A percentile compares a stretch with the other conserved stretches of the same genome.
phyloP scores from a whole-genome alignment of 2,329 filamentous ascomycete genomes.

The Clarireedia homoeocarpa region DNA sequence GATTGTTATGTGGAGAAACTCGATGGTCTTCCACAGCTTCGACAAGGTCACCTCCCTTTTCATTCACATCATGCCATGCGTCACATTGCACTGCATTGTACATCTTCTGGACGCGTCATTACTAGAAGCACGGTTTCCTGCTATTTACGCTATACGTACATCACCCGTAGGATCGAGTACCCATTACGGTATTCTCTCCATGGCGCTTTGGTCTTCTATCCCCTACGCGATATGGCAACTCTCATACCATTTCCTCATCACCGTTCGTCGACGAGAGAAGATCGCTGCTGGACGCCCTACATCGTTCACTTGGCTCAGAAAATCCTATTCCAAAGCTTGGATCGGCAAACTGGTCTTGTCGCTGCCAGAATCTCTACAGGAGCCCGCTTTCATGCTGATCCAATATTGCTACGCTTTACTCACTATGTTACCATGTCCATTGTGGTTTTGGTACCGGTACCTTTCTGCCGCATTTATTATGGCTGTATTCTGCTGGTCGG shows the following conservation, averaged over 20 bases:
- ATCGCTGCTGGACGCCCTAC: conserved; percentile 93
- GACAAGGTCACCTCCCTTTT: conserved; percentile 98
- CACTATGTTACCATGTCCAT: conserved; percentile 87
- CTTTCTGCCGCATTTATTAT: conserved; percentile 71
- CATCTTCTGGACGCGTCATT: conserved; percentile 64
- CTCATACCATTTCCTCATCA: conserved; percentile 89
- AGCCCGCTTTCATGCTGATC: conserved; percentile 90
- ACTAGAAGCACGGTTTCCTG: conserved; percentile 69
- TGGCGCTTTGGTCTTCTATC: conserved; percentile 90
- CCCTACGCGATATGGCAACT: conserved; percentile 94
- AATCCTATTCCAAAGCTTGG: conserved; percentile 82
- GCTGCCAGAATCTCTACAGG: conserved; percentile 69
- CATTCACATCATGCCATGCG: conserved; percentile 98
- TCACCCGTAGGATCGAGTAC: conserved; percentile 62
- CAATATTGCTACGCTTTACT: conserved; percentile 86
- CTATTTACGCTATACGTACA: conserved; percentile 72
- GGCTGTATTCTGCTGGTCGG: conserved; percentile 84
- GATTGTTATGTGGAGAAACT: conserved; percentile 99
- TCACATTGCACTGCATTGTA: conserved; percentile 83
- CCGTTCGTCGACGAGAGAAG: conserved; percentile 86
- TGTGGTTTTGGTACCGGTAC: conserved; percentile 90
- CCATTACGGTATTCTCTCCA: conserved; percentile 71
- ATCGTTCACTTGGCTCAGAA: conserved; percentile 93
- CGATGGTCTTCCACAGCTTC: conserved; percentile 94
- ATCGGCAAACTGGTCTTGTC: conserved; percentile 79